Evolutionary conservation across 192 early-diverging fungal genomes (phyloP), one percentile per base, ranked within the genome.

Genomic region (Diversispora eburnea): DNA sequence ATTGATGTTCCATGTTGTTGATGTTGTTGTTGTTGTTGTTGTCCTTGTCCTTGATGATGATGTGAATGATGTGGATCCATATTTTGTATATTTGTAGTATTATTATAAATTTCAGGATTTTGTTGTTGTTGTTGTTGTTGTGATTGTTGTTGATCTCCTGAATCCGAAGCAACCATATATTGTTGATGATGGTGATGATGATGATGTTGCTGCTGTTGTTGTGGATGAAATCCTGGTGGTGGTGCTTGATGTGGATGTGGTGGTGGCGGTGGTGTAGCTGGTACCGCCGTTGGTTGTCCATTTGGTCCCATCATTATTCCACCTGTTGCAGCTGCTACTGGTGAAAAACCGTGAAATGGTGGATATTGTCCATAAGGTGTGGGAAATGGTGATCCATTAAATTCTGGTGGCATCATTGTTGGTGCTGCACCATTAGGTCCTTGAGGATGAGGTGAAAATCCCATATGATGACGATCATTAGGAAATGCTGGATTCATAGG

Each of bases 21-120:
- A n/a, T n/a, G n/a, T n/a, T n/a, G n/a, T n/a, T n/a, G n/a, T n/a
- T n/a, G n/a, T n/a, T n/a, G n/a, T n/a, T n/a, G n/a, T n/a, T n/a
- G n/a, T n/a, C n/a, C n/a, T n/a, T n/a, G 25, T 33, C 25, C 25
- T 33, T 33, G 25, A 33, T 33, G 25, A 33, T 33, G 25, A 33
- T 33, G 25, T 47, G 43, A 6, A 6, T 13, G 17, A 56, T 55
- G 70, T 33, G 54, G 49, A 17, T 76, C 70, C 54, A 71, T 59
- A 55, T 72, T 71, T 48, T 54, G 52, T 33, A 33, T 33, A 33
- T 2, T 33, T 33, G 25, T 33, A 0, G 25, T 33, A 72, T 54
- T 71, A 51, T 72, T 56, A 33, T 78, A 78, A n/a, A 82, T 56
- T 49, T 80, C 77, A 45, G 81, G 79, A 67, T 78, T 78, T 8